Base-by-base conservation (phyloP, 169 alveolate species). In the Plasmodium coatneyi region DNA sequence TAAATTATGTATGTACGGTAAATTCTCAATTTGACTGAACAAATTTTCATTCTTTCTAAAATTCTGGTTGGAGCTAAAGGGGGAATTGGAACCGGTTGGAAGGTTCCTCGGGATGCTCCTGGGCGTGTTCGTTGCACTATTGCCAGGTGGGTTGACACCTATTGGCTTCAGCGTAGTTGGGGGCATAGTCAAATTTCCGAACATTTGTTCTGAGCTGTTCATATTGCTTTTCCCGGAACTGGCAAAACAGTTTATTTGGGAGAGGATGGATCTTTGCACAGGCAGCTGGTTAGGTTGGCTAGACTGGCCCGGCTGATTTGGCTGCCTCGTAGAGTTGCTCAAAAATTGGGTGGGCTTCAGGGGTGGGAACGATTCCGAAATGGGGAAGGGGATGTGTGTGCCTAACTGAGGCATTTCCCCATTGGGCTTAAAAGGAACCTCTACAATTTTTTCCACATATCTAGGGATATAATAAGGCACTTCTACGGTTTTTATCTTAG, bases 401-500 rank as follows among this genome's bases (percentile, higher is more conserved):
- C 91, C 94, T 71, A 89, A 41, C 71, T 56, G 70, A 12, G 94
- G 92, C 71, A 92, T 95, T 54, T 95, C 95, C 41, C 93, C 96
- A 28, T 95, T 95, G 2, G 98, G 98, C 83, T 96, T 96, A 92
- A 95, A 96, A 49, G 97, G 97, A 34, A 96, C 92, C 49, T 96
- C 98, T 22, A 96, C 96, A 49, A 96, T 76, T 94, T 96, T 96
- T 89, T 96, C 98, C 30, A 96, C 97, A 91, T 96, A 96, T 81
- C 98, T 93, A 49, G 98, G 98, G 36, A 96, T 97, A 76, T 95
- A 96, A 92, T 96, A 96, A 16, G 98, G 98, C 3, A 96, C 98
- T 86, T 96, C 97, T 2, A 96, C 97, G 28, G 97, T 96, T 79
- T 96, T 96, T 71, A 96, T 94, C 74, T 96, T 96, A 28, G 98